Evolutionary conservation across 495 filamentous ascomycete genomes (phyloP), one percentile per base, ranked within the genome.

Genomic region (Aspergillus sparsus): DNA sequence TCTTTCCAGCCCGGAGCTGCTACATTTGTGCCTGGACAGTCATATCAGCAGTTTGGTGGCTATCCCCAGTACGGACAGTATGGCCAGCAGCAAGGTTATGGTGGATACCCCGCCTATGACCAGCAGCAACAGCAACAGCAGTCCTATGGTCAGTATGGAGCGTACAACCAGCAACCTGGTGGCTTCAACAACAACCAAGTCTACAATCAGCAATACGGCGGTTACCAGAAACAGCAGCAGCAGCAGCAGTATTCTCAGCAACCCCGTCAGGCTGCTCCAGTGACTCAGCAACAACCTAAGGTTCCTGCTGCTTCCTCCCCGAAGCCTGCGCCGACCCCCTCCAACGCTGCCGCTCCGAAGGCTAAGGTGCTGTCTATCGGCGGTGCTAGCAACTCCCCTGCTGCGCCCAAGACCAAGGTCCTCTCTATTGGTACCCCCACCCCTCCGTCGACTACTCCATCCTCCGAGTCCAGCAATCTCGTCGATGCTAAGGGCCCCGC

Each of bases 1-100:
- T 82, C 87, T 18, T 98, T 98, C 79, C 84, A 86, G 44, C 93
- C 93, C 18, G 85, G 84, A 13, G 92, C 89, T 9, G 78, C 84
- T 57, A 68, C 85, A 35, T 97, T 96, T 70, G 84, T 89, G 51
- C 93, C 93, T 6, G 89, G 88, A 53, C 89, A 90, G 73, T 71
- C 74, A 15, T 87, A 76, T 65, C 77, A 78, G 61, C 58, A 64
- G 15, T 71, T 68, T 58, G 74, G 70, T 33, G 81, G 71, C 46
- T 86, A 88, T 62, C 84, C 82, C 64, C 83, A 86, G 67, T 87
- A 87, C 63, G 78, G 82, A 53, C 73, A 77, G 58, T 58, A 62
- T 53, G 61, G 55, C 5, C 53, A 57, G 44, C 72, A 77, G 53
- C 75, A 80, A 57, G 47, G 32, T 27, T 66, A 66, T 34, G 61